These are phyloP conservation scores for Pulveroboletus sp. DNA, from an alignment of 768 basidiomycete species.

Conservation along the genomic window DNA sequence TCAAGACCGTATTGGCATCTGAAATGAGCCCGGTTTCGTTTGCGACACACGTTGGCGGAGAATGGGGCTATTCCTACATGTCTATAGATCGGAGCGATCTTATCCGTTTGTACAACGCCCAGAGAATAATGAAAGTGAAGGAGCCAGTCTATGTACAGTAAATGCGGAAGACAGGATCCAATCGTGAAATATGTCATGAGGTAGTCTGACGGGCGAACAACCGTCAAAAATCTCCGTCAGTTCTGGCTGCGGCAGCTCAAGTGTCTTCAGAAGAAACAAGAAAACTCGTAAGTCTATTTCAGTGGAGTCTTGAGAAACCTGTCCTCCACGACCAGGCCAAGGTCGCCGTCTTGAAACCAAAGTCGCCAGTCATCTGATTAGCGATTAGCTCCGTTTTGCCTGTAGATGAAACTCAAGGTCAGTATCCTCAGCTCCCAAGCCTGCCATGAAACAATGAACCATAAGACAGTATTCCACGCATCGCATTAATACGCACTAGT, in stretches of 20 bases:
- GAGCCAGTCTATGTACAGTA: no score
- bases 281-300: conserved; percentile 15
- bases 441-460: background rate
- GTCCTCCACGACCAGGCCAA: conserved; percentile 27
- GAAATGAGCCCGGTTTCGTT: background rate
- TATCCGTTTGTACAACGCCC: no score
- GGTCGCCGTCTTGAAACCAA: conserved; percentile 36
- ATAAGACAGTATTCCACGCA: background rate
- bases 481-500: background rate
- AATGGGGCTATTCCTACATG: background rate
- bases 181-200: conserved; percentile 23
- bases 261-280: conserved; percentile 33
- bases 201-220: conserved; percentile 28
- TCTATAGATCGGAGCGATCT: no score
- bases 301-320: conserved; percentile 27
- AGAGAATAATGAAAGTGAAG: no score
- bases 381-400: background rate
- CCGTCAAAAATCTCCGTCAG: conserved; percentile 29
- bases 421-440: background rate
- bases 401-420: background rate
- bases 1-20: background rate
- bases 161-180: conserved; percentile 15
- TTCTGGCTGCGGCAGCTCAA: conserved; percentile 31
- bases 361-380: background rate
- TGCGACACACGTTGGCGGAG: background rate